Base-by-base conservation (phyloP, 1,139 yeast species). In the Groenewaldozyma auringiensis region DNA sequence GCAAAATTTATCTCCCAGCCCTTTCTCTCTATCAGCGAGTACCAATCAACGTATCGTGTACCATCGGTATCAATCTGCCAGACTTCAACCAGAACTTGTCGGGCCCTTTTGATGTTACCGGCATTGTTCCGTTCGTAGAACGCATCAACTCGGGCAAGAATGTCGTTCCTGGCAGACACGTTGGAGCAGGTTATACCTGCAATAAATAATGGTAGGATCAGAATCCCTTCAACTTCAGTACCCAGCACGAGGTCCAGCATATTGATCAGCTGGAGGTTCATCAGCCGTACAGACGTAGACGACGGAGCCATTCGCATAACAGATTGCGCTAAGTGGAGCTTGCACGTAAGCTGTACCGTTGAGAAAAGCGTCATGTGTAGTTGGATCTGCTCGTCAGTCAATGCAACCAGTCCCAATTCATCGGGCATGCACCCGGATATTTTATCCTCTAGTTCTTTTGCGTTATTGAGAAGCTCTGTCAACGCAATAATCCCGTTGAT, bases 1-100 rank as follows among this genome's bases (percentile, higher is more conserved):
- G 92, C 94, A 70, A 84, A 83, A 62, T 83, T 81, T 44, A 84
- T 68, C 59, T 83, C 86, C 94, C 92, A 83, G 3, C 84, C 87
- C 44, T 83, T 65, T 8, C 73, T 74, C 50, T 78, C 76, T 37
- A 84, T 76, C 41, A 83, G 72, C 18, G 70, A 73, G 57, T 78
- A 79, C 92, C 92, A 83, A 58, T 83, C 84, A 22, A 76, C 69
- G 55, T 71, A 71, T 48, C 65, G 67, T 2, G 71, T 65, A 1
- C 79, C 81, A 13, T 61, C 57, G 4, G 66, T 65, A 53, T 76
- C 78, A 32, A 67, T 58, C 42, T 62, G 57, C 83, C 84, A 79
- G 31, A 76, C 76, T 55, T 75, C 76, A 50, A 77, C 78, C 63
- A 83, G 73, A 14, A 85, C 69, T 22, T 69, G 69, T 54, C 74